Evolutionary conservation across 371 early-diverging fungal species (phyloP).

Genomic region (Zancudomyces culisetae): DNA sequence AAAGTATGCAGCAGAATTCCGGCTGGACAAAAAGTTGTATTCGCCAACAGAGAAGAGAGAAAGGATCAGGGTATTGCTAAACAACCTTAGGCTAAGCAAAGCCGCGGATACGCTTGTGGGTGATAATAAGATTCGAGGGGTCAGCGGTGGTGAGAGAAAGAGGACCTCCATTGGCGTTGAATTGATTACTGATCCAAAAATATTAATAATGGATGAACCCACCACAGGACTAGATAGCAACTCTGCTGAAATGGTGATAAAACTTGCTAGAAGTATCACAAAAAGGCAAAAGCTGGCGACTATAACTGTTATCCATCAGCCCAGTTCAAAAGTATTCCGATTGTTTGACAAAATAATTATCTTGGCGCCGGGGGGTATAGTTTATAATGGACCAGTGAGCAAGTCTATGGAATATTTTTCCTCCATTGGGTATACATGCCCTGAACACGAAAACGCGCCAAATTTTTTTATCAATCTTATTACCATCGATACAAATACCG

Average conservation of each 20-base stretch:
- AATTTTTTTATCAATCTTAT: conserved; percentile 35
- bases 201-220: conserved; percentile 44
- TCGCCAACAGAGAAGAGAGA: conserved; percentile 30
- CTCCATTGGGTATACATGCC: conserved; percentile 30
- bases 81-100: conserved; percentile 36
- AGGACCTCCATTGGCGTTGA: conserved; percentile 70
- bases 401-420: conserved; percentile 30
- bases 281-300: conserved; percentile 36
- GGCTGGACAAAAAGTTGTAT: conserved; percentile 33
- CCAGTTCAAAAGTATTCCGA: conserved; percentile 39
- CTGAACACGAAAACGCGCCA: conserved; percentile 29
- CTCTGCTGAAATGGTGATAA: conserved; percentile 45
- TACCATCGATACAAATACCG: conserved; percentile 14
- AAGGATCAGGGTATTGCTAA: conserved; percentile 28
- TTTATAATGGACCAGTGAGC: conserved; percentile 38
- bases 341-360: conserved; percentile 46
- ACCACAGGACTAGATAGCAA: conserved; percentile 62
- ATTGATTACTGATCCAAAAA: conserved; percentile 40
- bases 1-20: conserved; percentile 42
- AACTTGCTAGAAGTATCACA: conserved; percentile 33
- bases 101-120: conserved; percentile 46
- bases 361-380: conserved; percentile 39
- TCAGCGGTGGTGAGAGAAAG: conserved; percentile 77
- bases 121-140: conserved; percentile 37
- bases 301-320: conserved; percentile 54